Percentiles rank a stretch among this genome's conserved stretches.
Evolutionary conservation across 257 asterid species (phyloP).

Genomic region (Catharanthus roseus): DNA sequence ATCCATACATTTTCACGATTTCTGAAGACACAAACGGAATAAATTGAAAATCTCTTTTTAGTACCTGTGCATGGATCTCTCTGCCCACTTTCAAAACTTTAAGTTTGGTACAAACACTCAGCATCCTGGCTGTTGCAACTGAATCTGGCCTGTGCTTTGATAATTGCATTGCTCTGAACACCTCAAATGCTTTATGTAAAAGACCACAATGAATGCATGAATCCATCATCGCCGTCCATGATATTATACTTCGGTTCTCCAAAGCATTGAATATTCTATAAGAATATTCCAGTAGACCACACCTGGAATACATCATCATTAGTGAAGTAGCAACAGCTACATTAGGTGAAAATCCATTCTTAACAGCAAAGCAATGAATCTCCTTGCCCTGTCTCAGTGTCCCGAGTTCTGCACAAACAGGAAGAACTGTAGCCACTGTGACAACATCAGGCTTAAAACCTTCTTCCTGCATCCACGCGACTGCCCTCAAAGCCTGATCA

Average conservation of each 20-base stretch:
- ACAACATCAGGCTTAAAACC: constrained; percentile 80
- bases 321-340: constrained; percentile 65
- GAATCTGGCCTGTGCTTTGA: constrained; percentile 87
- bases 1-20: constrained; percentile 71
- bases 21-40: constrained; percentile 71
- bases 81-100: constrained; percentile 49
- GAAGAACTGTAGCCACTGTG: constrained; percentile 79
- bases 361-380: constrained; percentile 62
- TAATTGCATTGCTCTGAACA: constrained; percentile 69
- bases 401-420: constrained; percentile 71
- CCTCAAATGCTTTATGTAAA: constrained; percentile 46
- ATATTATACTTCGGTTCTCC: constrained; percentile 66
- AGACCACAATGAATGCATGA: constrained; percentile 46
- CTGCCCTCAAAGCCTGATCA: constrained; percentile 73
- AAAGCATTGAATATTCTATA: constrained; percentile 46
- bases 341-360: constrained; percentile 43
- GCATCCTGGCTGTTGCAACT: constrained; percentile 57
- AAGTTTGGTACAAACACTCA: constrained; percentile 51
- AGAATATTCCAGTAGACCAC: constrained; percentile 49
- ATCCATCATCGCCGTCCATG: constrained; percentile 96
- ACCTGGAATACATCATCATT: constrained; percentile 89
- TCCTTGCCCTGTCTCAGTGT: constrained; percentile 71
- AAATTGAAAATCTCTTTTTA: constrained; percentile 46
- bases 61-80: constrained; percentile 71
- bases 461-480: constrained; percentile 96